A percentile compares a stretch with the other conserved stretches of the same genome.
These are phyloP conservation scores for Aspergillus cejpii DNA, from an alignment of 2,329 filamentous ascomycete genomes.

Conservation along the genomic window DNA sequence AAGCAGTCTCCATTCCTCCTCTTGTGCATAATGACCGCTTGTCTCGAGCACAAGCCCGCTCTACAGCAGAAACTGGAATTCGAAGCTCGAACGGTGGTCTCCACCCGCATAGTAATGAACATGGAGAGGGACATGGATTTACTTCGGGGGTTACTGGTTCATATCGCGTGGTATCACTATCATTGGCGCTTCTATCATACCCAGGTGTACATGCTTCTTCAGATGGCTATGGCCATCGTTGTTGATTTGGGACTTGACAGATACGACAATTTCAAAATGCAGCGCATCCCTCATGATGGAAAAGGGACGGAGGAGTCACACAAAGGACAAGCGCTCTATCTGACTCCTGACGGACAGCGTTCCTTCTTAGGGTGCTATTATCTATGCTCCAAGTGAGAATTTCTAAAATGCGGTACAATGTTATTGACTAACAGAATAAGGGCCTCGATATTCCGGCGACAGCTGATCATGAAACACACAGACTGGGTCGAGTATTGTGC, in stretches of 20 bases:
- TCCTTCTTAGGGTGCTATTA: constrained; percentile 5
- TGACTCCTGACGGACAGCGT: constrained; percentile 2
- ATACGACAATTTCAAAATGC: constrained; percentile 4
- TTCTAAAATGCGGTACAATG: background rate
- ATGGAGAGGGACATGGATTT: constrained; percentile 4
- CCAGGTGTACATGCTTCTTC: constrained; percentile 4
- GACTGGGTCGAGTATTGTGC: constrained; percentile 5
- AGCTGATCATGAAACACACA: constrained; percentile 4
- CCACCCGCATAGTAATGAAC: constrained; percentile 2
- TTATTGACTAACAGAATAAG: constrained; percentile 3
- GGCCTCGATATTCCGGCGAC: constrained; percentile 5
- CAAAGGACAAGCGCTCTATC: constrained; percentile 5
- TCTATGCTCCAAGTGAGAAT: constrained; percentile 6
- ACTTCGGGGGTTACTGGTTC: constrained; percentile 3
- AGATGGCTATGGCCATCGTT: constrained; percentile 4
- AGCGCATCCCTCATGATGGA: background rate
- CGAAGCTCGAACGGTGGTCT: constrained; percentile 1
- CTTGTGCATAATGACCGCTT: constrained; percentile 4
- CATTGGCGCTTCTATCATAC: constrained; percentile 4
- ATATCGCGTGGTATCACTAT: constrained; percentile 3
- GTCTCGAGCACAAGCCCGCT: constrained; percentile 2
- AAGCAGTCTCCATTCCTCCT: constrained; percentile 4
- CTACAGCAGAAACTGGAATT: constrained; percentile 2
- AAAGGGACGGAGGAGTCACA: background rate
- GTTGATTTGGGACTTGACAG: constrained; percentile 5